Conservation (phyloP, 1,139 yeast genomes). For the Sporopachydermia cereana region DNA sequence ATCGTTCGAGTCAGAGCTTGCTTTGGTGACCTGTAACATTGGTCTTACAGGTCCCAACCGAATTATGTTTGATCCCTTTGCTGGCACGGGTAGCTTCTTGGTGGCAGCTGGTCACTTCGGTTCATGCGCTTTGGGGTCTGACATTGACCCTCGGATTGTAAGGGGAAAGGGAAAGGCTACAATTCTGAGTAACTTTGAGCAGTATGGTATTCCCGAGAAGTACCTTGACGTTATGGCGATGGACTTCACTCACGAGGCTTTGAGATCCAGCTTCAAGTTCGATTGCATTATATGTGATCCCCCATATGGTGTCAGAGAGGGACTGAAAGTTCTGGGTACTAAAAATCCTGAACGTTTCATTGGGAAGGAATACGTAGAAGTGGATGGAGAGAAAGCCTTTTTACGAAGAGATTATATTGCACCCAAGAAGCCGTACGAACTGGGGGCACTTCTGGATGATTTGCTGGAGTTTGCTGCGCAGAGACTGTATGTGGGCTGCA, state of each 20-base stretch:
- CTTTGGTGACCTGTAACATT: slow-evolving; percentile 68
- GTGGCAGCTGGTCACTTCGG: slow-evolving; percentile 86
- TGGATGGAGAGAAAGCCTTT: slow-evolving; percentile 72
- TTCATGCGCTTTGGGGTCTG: slow-evolving; percentile 75
- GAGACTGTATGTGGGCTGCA: slow-evolving; percentile 60
- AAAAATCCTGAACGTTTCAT: slow-evolving; percentile 45
- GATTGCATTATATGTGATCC: slow-evolving; percentile 93
- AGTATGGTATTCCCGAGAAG: slow-evolving; percentile 47
- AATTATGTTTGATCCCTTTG: slow-evolving; percentile 85
- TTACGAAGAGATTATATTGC: slow-evolving; percentile 76
- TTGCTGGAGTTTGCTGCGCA: slow-evolving; percentile 59
- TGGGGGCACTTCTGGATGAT: slow-evolving; percentile 67
- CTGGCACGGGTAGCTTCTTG: slow-evolving; percentile 92
- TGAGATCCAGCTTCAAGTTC: slow-evolving; percentile 48
- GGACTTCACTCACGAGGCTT: slow-evolving; percentile 90
- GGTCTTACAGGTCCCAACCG: slow-evolving; percentile 61
- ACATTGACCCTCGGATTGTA: slow-evolving; percentile 78
- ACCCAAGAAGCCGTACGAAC: slow-evolving; percentile 83
- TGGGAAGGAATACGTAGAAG: slow-evolving; percentile 59
- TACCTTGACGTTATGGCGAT: slow-evolving; percentile 73
- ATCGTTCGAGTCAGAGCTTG: slow-evolving; percentile 79
- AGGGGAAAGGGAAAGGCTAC: slow-evolving; percentile 54
- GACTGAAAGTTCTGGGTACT: slow-evolving; percentile 86
- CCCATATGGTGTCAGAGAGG: slow-evolving; percentile 96
- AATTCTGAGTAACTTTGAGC: slow-evolving; percentile 58